These are phyloP conservation scores for Helotiales sp. DNA, from an alignment of 2,329 filamentous ascomycete genomes.

Conservation along the genomic window DNA sequence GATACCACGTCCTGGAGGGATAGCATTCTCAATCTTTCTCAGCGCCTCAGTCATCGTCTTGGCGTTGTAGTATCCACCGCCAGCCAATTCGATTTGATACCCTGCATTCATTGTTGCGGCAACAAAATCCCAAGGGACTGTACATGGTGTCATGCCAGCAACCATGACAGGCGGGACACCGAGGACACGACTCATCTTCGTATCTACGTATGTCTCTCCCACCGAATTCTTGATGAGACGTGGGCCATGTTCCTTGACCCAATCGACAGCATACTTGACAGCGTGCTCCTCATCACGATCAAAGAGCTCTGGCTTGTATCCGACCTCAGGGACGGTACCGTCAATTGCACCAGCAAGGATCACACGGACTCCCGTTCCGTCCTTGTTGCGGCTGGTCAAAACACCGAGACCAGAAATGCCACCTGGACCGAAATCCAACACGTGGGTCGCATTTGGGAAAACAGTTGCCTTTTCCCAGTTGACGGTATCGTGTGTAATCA, in stretches of 20 bases:
- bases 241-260: conserved; percentile 97
- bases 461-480: conserved; percentile 95
- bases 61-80: conserved; percentile 85
- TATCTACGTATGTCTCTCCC: conserved; percentile 90
- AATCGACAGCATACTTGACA: conserved; percentile 92
- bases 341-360: conserved; percentile 93
- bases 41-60: conserved; percentile 82
- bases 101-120: conserved; percentile 91
- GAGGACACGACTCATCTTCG: conserved; percentile 88
- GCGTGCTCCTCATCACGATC: conserved; percentile 94
- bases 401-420: conserved; percentile 96
- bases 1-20: conserved; percentile 84
- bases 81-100: conserved; percentile 90
- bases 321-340: conserved; percentile 85
- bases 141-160: conserved; percentile 90
- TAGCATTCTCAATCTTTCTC: conserved; percentile 78
- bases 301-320: conserved; percentile 97
- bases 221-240: conserved; percentile 84
- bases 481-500: conserved; percentile 93
- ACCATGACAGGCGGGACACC: conserved; percentile 87
- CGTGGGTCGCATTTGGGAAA: conserved; percentile 88
- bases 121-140: conserved; percentile 88
- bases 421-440: conserved; percentile 94
- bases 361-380: conserved; percentile 94
- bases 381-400: conserved; percentile 97